These are phyloP conservation scores for Teratosphaeria zuluensis DNA, from an alignment of 2,329 filamentous ascomycete species.

Conservation along the genomic window DNA sequence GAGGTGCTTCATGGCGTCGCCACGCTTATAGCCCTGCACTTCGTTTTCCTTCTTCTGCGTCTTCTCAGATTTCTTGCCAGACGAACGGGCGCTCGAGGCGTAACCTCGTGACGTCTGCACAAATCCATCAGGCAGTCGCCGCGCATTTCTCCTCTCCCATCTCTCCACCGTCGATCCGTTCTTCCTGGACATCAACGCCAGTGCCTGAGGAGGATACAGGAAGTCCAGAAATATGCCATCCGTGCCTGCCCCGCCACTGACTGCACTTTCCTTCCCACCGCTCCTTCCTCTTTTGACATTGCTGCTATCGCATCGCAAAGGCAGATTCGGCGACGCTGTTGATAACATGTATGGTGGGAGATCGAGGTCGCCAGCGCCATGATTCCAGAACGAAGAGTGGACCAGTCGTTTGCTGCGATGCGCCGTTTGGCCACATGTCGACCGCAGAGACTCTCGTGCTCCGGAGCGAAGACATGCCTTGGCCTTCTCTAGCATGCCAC, in stretches of 20 bases:
- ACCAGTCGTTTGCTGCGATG: conserved; percentile 39
- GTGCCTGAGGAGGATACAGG: conserved; percentile 37
- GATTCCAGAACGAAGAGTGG: conserved; percentile 47
- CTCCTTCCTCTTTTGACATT: neutral
- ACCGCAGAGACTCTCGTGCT: conserved; percentile 41
- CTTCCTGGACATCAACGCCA: conserved; percentile 26
- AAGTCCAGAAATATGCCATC: conserved; percentile 34
- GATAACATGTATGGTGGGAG: conserved; percentile 21
- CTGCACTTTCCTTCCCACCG: neutral
- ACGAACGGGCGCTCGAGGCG: conserved; percentile 8
- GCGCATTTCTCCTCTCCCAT: conserved; percentile 19
- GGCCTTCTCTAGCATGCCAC: conserved; percentile 51
- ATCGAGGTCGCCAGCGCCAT: conserved; percentile 41
- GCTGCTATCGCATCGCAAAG: conserved; percentile 5
- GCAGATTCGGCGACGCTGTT: conserved; percentile 4
- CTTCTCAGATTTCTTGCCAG: neutral
- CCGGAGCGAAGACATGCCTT: conserved; percentile 50
- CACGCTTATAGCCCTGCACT: neutral
- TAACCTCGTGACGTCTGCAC: conserved; percentile 19
- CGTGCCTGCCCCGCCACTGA: neutral
- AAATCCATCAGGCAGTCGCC: conserved; percentile 15
- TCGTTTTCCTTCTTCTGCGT: neutral
- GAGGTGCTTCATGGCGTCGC: neutral
- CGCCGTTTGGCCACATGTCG: conserved; percentile 24
- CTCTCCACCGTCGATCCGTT: conserved; percentile 13